Percentiles rank a stretch among this genome's conserved stretches.
These are phyloP conservation scores for Cladophialophora immunda DNA, from an alignment of 2,329 filamentous ascomycete species.

Conservation along the genomic window DNA sequence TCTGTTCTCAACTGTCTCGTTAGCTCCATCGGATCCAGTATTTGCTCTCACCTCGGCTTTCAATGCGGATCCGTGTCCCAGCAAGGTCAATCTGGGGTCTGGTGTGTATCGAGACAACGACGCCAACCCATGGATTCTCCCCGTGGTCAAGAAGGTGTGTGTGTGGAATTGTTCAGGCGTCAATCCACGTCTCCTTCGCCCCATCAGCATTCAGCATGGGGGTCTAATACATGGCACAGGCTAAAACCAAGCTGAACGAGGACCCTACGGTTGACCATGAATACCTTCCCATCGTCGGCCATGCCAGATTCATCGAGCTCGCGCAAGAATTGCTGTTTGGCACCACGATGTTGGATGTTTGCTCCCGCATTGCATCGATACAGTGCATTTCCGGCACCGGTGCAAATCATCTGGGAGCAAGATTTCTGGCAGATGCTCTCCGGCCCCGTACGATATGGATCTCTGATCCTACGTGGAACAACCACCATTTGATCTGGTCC, in stretches of 20 bases:
- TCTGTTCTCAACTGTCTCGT: conserved; percentile 37
- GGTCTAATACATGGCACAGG: too few species aligned
- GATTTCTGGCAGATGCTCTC: conserved; percentile 92
- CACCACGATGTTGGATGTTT: conserved; percentile 59
- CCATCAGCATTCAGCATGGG: too few species aligned
- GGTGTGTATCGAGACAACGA: conserved; percentile 54
- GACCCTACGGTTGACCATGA: conserved; percentile 86
- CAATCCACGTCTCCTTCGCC: conserved; percentile 57
- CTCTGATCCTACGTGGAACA: conserved; percentile 95
- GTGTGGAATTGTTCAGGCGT: too few species aligned
- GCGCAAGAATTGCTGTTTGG: conserved; percentile 86
- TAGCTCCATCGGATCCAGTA: conserved; percentile 69
- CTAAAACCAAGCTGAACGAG: conserved; percentile 88
- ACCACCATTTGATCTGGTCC: conserved; percentile 95
- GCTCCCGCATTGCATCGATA: conserved; percentile 72
- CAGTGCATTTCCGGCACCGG: conserved; percentile 98
- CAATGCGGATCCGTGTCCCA: conserved; percentile 38
- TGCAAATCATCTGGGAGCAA: conserved; percentile 87
- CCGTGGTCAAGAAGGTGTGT: conserved; percentile 37
- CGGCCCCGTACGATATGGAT: conserved; percentile 78
- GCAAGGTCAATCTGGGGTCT: conserved; percentile 52
- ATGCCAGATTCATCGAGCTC: conserved; percentile 81
- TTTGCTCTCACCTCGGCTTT: conserved; percentile 49
- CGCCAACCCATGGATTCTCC: conserved; percentile 50
- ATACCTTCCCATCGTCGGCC: conserved; percentile 93